Percentiles rank a stretch among this genome's conserved stretches.
Conservation (phyloP, 208 protist species). For the Trypanosoma melophagium region DNA sequence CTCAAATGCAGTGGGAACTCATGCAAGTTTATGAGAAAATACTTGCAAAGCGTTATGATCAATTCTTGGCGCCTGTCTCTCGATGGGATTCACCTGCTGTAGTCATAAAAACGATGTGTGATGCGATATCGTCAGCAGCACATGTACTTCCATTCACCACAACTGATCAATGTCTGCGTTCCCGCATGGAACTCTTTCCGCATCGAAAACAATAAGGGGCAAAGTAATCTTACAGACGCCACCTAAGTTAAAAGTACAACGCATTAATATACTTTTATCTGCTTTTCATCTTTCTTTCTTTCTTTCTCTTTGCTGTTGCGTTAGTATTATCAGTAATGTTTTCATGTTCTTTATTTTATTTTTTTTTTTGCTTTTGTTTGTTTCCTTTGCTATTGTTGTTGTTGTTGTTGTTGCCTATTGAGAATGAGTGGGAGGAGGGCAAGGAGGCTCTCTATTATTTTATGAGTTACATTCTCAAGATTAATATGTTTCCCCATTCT, state of each 20-base stretch:
- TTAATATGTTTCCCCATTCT: no score
- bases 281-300: no score
- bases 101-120: not conserved
- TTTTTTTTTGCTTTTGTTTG: no score
- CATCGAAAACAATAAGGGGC: not conserved
- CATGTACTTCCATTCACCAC: conserved; percentile 48
- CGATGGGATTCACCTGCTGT: conserved; percentile 7
- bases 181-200: conserved; percentile 32
- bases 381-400: no score
- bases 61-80: conserved; percentile 10
- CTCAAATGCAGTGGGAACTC: conserved; percentile 10
- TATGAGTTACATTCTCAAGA: no score
- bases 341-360: no score
- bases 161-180: conserved; percentile 23
- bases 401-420: no score
- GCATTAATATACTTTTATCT: no score
- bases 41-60: conserved; percentile 19
- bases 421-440: no score
- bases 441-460: no score
- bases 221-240: not conserved
- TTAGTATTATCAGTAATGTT: no score
- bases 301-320: conserved; percentile 16
- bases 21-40: conserved; percentile 9
- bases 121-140: conserved; percentile 19
- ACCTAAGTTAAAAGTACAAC: no score